phyloP scores from a whole-genome alignment of 805 yeast genomes.

The Yarrowia porcina region DNA sequence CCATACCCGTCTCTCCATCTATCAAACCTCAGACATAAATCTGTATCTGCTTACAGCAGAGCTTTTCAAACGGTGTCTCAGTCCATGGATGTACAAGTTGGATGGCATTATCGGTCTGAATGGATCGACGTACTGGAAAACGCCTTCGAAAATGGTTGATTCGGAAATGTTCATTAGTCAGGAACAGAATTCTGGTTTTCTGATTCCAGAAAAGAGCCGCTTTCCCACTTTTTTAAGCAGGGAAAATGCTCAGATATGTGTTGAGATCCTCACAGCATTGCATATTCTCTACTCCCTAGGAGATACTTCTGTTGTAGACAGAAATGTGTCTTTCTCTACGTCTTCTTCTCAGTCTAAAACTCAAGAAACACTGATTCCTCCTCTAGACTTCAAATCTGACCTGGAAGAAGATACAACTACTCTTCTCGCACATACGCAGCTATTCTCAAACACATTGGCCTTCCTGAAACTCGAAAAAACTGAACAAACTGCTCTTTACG shows the following conservation, averaged over 20 bases:
- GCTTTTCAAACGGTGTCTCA: neutral
- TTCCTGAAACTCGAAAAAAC: neutral
- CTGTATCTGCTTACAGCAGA: neutral
- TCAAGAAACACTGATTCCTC: neutral
- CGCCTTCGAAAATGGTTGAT: slow-evolving; percentile 1
- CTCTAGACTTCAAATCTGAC: neutral
- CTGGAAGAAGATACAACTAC: neutral
- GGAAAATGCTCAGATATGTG: slow-evolving; percentile 5
- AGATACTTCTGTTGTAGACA: neutral
- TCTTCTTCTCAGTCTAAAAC: neutral
- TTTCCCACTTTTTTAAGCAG: neutral
- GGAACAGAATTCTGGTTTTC: neutral
- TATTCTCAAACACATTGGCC: neutral
- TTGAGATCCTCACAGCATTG: slow-evolving; percentile 1
- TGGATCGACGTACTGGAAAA: slow-evolving; percentile 7
- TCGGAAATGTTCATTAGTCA: neutral
- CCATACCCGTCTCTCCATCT: neutral
- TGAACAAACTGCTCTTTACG: neutral
- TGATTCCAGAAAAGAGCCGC: neutral
- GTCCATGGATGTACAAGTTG: neutral
- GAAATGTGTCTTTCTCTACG: neutral
- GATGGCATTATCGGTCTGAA: neutral
- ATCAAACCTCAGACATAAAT: neutral
- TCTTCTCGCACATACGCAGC: neutral
- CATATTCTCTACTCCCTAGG: neutral